These are phyloP conservation scores for Salpingoeca rosetta DNA, from an alignment of 78 protist genomes.

Conservation along the genomic window DNA sequence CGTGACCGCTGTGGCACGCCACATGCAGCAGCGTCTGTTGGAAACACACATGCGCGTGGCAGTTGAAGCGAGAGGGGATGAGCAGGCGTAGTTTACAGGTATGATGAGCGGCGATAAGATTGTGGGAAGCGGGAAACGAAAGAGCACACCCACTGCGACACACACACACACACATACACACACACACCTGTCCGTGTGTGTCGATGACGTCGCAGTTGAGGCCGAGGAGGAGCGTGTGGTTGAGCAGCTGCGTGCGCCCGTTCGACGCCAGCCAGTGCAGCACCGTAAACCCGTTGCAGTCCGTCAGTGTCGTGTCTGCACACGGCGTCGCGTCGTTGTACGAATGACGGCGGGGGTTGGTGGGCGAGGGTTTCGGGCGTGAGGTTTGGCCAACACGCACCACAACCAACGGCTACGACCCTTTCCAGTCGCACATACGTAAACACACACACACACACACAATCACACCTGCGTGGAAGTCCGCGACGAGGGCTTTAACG, in stretches of 20 bases:
- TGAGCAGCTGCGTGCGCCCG: background rate
- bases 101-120: too few species aligned
- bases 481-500: background rate
- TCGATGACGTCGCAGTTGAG: background rate
- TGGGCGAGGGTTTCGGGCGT: background rate
- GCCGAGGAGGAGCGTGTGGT: too few species aligned
- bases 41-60: too few species aligned
- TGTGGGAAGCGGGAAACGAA: too few species aligned
- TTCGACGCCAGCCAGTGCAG: slow-evolving; percentile 11
- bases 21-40: slow-evolving; percentile 12
- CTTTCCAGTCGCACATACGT: background rate
- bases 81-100: too few species aligned
- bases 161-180: too few species aligned
- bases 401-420: background rate
- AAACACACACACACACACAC: too few species aligned
- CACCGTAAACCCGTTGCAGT: background rate
- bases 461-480: background rate
- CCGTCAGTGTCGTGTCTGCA: background rate
- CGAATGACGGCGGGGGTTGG: background rate
- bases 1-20: background rate
- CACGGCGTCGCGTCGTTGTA: background rate
- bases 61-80: too few species aligned
- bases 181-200: background rate
- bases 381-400: background rate
- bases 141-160: too few species aligned